Evolutionary conservation across 2,329 filamentous ascomycete genomes (phyloP), one percentile per base, ranked within the genome.

Genomic region (Diaporthe amygdali): DNA sequence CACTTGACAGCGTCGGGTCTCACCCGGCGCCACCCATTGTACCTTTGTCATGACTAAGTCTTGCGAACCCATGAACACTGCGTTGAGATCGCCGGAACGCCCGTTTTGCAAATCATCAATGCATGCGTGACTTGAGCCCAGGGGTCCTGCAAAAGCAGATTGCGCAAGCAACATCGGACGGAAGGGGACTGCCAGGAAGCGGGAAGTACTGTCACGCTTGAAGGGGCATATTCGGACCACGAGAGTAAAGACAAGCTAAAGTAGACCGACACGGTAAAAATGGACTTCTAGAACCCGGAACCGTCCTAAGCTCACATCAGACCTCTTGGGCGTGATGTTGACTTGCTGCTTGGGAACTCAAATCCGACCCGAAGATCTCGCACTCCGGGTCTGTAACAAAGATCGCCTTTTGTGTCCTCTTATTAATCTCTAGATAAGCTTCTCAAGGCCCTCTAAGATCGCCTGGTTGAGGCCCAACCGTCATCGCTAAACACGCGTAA

Each of bases 51-150:
- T 49, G 37, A 37, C 59, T 41, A 46, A 27, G 44, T 49, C 59
- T 20, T 37, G 59, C 27, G 59, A 49, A 64, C 59, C 44, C 59
- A 34, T 63, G 41, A 47, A 47, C 41, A 63, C 41, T 20, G 44
- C 44, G 59, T 37, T 7, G 59, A 49, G 59, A 64, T 64, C 59
- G 59, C 59, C 59, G 15, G 59, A 64, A 64, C 59, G 59, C 14
- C 59, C 25, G 44, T 64, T 64, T 64, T 64, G 59, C 44, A 64
- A 64, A 49, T 64, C 59, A 64, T 64, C 59, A 64, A 64, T 37
- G 44, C 59, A 15, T 37, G n/a, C 39, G n/a, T n/a, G n/a, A n/a
- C n/a, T n/a, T n/a, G n/a, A n/a, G n/a, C n/a, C n/a, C n/a, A n/a
- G n/a, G n/a, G n/a, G n/a, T n/a, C n/a, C n/a, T n/a, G n/a, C n/a